phyloP scores from a whole-genome alignment of 805 yeast genomes.

The Cyberlindnera veronae region DNA sequence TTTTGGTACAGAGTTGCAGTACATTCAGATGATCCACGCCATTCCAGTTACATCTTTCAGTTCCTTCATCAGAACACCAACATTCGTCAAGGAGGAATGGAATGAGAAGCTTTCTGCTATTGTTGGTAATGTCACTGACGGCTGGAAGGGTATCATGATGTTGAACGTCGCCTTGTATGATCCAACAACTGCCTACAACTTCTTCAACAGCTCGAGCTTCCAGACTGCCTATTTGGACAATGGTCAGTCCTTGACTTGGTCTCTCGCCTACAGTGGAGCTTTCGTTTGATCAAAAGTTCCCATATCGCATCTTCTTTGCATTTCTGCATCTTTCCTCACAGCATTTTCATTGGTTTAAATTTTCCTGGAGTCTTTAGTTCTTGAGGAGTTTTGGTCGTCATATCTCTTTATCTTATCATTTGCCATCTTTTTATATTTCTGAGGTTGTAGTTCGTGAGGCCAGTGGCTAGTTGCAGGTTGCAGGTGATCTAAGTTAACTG shows the following conservation, averaged over 20 bases:
- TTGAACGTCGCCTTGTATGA: slow-evolving; percentile 72
- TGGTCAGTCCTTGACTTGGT: slow-evolving; percentile 89
- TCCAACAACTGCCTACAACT: slow-evolving; percentile 58
- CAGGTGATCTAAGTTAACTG: too few species aligned
- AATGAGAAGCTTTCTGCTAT: slow-evolving; percentile 42
- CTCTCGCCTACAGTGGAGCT: slow-evolving; percentile 66
- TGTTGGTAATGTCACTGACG: slow-evolving; percentile 50
- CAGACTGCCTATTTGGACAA: slow-evolving; percentile 58
- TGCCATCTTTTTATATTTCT: too few species aligned
- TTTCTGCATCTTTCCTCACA: too few species aligned
- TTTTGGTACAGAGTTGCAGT: slow-evolving; percentile 69
- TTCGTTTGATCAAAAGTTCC: too few species aligned
- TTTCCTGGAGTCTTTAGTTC: too few species aligned
- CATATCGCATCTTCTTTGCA: too few species aligned
- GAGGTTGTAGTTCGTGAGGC: too few species aligned
- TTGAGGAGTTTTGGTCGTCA: too few species aligned
- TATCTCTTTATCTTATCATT: too few species aligned
- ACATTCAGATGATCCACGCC: slow-evolving; percentile 78
- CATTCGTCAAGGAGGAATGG: slow-evolving; percentile 65
- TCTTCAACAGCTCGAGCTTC: slow-evolving; percentile 56
- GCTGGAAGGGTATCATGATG: slow-evolving; percentile 73
- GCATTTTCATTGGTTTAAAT: too few species aligned
- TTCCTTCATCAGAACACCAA: slow-evolving; percentile 50
- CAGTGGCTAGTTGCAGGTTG: too few species aligned
- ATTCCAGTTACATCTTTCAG: slow-evolving; percentile 69